phyloP scores from a whole-genome alignment of 1,284 basidiomycete genomes.

The Golubevia pallescens region DNA sequence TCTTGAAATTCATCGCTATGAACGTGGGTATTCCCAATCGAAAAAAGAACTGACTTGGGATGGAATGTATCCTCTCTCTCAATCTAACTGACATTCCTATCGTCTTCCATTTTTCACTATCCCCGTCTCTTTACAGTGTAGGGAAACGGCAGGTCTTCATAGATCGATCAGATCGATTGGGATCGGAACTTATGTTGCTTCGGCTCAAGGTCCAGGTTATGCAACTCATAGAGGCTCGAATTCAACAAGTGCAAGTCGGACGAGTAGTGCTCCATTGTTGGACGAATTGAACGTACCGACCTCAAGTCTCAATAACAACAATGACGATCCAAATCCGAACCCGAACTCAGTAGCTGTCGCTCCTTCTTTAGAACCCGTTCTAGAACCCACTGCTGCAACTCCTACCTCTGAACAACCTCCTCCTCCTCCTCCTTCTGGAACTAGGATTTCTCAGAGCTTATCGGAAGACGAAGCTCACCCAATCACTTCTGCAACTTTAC shows the following conservation, averaged over 20 bases:
- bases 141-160: conserved; percentile 66
- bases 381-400: conserved; percentile 4
- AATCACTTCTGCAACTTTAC: too few species aligned
- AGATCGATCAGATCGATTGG: conserved; percentile 82
- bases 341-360: too few species aligned
- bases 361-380: conserved; percentile 5
- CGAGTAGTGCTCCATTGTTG: too few species aligned
- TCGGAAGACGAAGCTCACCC: background rate
- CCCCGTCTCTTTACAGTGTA: conserved; percentile 17
- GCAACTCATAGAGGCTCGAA: background rate
- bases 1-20: conserved; percentile 97
- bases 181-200: conserved; percentile 87
- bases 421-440: too few species aligned
- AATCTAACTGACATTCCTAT: too few species aligned
- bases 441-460: background rate
- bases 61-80: too few species aligned
- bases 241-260: too few species aligned
- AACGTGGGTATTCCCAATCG: conserved; percentile 87
- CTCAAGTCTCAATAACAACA: too few species aligned
- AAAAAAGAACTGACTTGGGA: background rate
- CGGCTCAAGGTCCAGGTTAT: conserved; percentile 23
- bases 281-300: too few species aligned
- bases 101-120: background rate
- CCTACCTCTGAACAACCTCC: conserved; percentile 7
- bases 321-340: too few species aligned